Percentiles rank a stretch among this genome's conserved stretches.
Evolutionary conservation across 208 protist species (phyloP).

Genomic region (Leishmania braziliensis): DNA sequence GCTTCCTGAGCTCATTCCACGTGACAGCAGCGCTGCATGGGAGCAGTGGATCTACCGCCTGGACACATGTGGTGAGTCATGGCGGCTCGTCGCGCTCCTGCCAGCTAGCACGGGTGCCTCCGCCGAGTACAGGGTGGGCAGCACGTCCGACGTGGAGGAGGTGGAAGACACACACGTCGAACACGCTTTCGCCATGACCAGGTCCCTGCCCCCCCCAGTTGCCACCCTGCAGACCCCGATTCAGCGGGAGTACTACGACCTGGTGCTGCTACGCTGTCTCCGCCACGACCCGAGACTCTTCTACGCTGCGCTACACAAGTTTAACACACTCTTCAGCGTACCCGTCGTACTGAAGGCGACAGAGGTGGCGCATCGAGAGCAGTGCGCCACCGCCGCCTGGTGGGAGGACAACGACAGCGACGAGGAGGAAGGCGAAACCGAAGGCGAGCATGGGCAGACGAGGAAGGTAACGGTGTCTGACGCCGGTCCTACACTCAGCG

Average conservation of each 20-base stretch:
- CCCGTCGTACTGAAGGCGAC: conserved; percentile 43
- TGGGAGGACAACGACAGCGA: conserved; percentile 16
- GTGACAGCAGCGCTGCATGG: conserved; percentile 45
- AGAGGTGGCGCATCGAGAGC: conserved; percentile 42
- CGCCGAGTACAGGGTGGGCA: conserved; percentile 14
- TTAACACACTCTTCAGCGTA: conserved; percentile 34
- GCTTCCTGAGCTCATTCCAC: conserved; percentile 31
- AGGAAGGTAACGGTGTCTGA: not conserved
- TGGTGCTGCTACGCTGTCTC: conserved; percentile 65
- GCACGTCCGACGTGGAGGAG: not conserved
- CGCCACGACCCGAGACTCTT: conserved; percentile 44
- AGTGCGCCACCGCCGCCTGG: conserved; percentile 22
- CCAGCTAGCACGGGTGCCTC: conserved; percentile 32
- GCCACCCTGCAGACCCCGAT: conserved; percentile 35
- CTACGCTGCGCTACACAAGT: conserved; percentile 28
- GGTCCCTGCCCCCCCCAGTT: not conserved
- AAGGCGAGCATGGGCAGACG: not conserved
- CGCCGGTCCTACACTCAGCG: not conserved
- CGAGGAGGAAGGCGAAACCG: not conserved
- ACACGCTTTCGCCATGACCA: not conserved
- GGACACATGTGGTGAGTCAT: conserved; percentile 55
- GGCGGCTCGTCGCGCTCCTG: conserved; percentile 57
- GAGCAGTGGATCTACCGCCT: conserved; percentile 72
- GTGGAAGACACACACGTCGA: not conserved
- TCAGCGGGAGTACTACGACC: conserved; percentile 64